Evolutionary conservation across 345 rosid species (phyloP), one percentile per base, ranked within the genome.

Genomic region (Salix exigua): DNA sequence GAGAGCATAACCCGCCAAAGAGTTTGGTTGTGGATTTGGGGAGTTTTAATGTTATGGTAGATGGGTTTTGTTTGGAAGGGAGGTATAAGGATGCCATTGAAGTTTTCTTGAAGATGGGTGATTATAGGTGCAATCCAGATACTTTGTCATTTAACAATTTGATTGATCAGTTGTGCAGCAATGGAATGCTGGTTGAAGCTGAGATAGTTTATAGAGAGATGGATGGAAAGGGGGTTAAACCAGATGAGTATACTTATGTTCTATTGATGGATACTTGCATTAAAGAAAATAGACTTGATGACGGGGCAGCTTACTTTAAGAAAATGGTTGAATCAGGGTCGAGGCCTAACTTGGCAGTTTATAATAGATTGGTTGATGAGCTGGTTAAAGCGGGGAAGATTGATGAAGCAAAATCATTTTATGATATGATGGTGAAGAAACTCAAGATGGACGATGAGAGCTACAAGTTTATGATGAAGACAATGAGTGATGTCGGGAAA

Each of bases 201-300:
- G 93, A 93, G 85, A 88, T 83, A 80, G 84, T 95, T 66, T 93
- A 80, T 42, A 81, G 86, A 55, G 97, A 89, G 79, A 95, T 95
- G 97, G 89, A 83, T 1, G 94, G 86, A 68, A 90, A 89, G 80
- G 88, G 90, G 61, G 96, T 90, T 80, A 88, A 83, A 76, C 94
- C 99, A 0, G 99, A 95, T 79, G 98, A 95, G 79, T 90, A 86
- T 82, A 90, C 99, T 0, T 83, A 66, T 76, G 94, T 83, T 66
- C 40, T 93, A 66, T 30, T 95, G 75, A 90, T 95, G 93, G 97
- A 95, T 88, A 75, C 93, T 75, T 93, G 97, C 78, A 87, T 95
- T 64, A 78, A 84, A 42, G 89, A 80, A 26, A 70, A 75, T 64
- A 89, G 89, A 84, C 53, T 87, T 46, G 94, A 93, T 75, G 94